Evolutionary conservation across 78 protist genomes (phyloP).

Genomic region (slime mould (Dictyostelium discoideum)): dicty_2.7 NC_007088.5:4425001-4425500

Average conservation of each 20-base stretch:
- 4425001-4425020: constrained; percentile 5
- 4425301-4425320: constrained; percentile 85
- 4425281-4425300: background rate
- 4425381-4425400: background rate
- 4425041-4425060: constrained; percentile 54
- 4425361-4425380: background rate
- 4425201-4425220: background rate
- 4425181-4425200: constrained; percentile 74
- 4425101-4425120: constrained; percentile 94
- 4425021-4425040: constrained; percentile 92
- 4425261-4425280: constrained; percentile 30
- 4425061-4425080: constrained; percentile 28
- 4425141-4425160: constrained; percentile 83
- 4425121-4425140: constrained; percentile 62
- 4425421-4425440: background rate
- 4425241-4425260: constrained; percentile 76
- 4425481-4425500: background rate
- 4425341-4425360: constrained; percentile 57
- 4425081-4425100: constrained; percentile 90
- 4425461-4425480: background rate
- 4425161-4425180: constrained; percentile 86
- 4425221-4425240: constrained; percentile 16
- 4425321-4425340: constrained; percentile 43
- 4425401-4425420: background rate
- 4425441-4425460: background rate